phyloP scores from a whole-genome alignment of 768 basidiomycete genomes.

The Antrodiella citrinella region DNA sequence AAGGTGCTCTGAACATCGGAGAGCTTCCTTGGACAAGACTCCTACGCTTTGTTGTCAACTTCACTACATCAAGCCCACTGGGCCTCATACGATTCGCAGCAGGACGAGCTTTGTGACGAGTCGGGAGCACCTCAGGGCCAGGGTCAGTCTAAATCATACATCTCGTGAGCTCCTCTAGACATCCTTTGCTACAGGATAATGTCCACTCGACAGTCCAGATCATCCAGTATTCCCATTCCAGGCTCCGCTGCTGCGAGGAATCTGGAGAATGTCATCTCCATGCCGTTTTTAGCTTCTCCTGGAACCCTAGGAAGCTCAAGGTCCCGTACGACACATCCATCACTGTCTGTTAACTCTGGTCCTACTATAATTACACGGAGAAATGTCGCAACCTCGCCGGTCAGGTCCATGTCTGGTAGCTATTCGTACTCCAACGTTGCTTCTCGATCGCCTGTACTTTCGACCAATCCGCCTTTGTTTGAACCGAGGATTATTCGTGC shows the following conservation, averaged over 20 bases:
- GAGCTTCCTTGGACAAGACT: neutral
- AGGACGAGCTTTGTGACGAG: neutral
- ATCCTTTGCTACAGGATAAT: constrained; percentile 19
- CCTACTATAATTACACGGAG: constrained; percentile 2
- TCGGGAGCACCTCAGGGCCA: neutral
- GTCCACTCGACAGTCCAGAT: constrained; percentile 47
- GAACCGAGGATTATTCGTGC: constrained; percentile 62
- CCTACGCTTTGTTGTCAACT: neutral
- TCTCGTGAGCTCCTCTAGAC: neutral
- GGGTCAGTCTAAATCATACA: neutral
- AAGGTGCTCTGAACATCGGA: too few relatives aligned
- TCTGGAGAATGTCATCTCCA: constrained; percentile 59
- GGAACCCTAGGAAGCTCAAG: neutral
- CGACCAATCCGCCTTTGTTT: constrained; percentile 11
- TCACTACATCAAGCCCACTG: neutral
- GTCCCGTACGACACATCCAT: constrained; percentile 1
- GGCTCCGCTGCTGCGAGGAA: constrained; percentile 41
- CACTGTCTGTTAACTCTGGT: constrained; percentile 4
- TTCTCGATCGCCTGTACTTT: neutral
- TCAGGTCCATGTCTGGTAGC: constrained; percentile 11
- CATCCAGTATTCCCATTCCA: constrained; percentile 61
- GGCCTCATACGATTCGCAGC: neutral
- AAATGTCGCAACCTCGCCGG: constrained; percentile 3
- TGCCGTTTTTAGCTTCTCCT: constrained; percentile 34
- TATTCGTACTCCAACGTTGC: constrained; percentile 12